Base-by-base conservation (phyloP, 2,329 filamentous ascomycete species). In the Claviceps maximensis region DNA sequence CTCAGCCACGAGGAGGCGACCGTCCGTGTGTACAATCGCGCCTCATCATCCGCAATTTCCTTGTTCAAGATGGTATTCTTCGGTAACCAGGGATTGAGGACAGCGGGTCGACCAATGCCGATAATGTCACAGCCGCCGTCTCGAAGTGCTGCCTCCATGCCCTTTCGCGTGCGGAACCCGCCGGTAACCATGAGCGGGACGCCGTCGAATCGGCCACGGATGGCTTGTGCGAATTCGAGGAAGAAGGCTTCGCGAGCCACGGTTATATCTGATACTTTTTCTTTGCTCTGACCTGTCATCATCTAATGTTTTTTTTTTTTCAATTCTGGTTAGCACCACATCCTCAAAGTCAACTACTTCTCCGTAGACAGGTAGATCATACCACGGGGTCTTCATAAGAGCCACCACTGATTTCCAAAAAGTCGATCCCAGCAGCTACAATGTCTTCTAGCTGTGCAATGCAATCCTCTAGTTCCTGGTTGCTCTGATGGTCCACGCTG, bases 341-440 rank as follows among this genome's bases (percentile, higher is more conserved):
- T 44, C 29, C 12, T 45, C 23, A 6, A 10, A 4, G 23, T 45
- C 42, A 27, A 27, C 41, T 44, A n/a, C 44, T n/a, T 4, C 3
- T 23, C 45, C 25, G n/a, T 9, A 10, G 19, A 27, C 13, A 15
- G 1, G 54, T 61, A 50, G n/a, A n/a, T 29, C 45, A 10, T 60
- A 78, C 75, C 50, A 57, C 59, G 0, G 78, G 72, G 53, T 80
- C 65, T 58, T 82, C 76, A 57, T 77, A 82, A 0, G 65, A 76
- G 0, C 84, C 83, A 0, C 84, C 84, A 19, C 76, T 80, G 27
- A 87, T 74, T 64, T 88, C 83, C 2, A 87, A 66, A 57, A 86
- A 86, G 64, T 87, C 84, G 1, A 87, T 66, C 5, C 68, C 76
- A 41, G 70, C 71, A 5, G 66, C 67, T 0, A 65, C 64, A 4